Evolutionary conservation across 805 yeast species (phyloP).

Genomic region (Wickerhamomyces queroliae): DNA sequence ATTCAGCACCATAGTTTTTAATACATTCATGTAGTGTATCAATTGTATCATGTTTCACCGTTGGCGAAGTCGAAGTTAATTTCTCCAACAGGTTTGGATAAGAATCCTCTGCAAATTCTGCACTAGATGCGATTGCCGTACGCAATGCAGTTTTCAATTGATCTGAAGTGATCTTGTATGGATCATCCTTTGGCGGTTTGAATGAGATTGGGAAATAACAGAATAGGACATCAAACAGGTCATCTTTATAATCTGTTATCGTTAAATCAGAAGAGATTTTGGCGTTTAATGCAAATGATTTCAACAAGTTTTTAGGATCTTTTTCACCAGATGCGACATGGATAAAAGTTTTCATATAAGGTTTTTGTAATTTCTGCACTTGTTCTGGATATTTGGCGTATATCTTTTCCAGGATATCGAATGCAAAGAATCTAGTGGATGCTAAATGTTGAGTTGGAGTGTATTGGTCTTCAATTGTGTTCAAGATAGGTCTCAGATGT

Average conservation of each 20-base stretch:
- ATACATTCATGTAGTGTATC: conserved; percentile 55
- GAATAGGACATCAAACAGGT: conserved; percentile 80
- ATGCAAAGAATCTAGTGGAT: conserved; percentile 53
- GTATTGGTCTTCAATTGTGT: conserved; percentile 33
- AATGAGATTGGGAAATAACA: conserved; percentile 97
- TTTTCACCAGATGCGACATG: conserved; percentile 82
- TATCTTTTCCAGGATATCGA: conserved; percentile 39
- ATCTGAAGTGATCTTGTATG: conserved; percentile 71
- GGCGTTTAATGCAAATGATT: conserved; percentile 56
- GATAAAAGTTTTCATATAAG: conserved; percentile 51
- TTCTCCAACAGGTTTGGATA: conserved; percentile 78
- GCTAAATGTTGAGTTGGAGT: conserved; percentile 57
- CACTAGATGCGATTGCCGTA: conserved; percentile 53
- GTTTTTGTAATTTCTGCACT: conserved; percentile 15
- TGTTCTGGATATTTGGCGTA: conserved; percentile 24
- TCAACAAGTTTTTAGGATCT: conserved; percentile 82
- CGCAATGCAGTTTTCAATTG: conserved; percentile 64
- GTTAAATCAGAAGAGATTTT: conserved; percentile 35
- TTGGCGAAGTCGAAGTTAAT: conserved; percentile 66
- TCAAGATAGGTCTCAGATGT: conserved; percentile 32
- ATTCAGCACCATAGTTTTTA: conserved; percentile 39
- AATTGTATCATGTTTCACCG: conserved; percentile 70
- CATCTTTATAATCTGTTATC: conserved; percentile 43
- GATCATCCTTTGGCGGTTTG: conserved; percentile 86
- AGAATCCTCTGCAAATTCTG: conserved; percentile 62